These are phyloP conservation scores for Xanthoconium purpureum DNA, from an alignment of 768 basidiomycete species.

Conservation along the genomic window DNA sequence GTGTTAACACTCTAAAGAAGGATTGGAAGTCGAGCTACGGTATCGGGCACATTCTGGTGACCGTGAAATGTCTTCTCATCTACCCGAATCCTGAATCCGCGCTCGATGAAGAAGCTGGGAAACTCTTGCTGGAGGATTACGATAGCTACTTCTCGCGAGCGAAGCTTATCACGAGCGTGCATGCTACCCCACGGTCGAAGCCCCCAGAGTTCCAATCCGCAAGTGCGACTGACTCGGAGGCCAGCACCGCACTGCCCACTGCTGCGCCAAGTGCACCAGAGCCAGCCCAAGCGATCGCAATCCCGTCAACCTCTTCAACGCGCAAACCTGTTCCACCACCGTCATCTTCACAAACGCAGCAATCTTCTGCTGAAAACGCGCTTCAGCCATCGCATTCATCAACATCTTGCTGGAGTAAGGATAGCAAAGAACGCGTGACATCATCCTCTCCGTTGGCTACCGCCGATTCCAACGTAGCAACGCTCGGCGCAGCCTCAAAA, in stretches of 20 bases:
- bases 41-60: conserved; percentile 86
- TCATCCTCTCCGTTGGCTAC: conserved; percentile 70
- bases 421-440: conserved; percentile 56
- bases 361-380: conserved; percentile 38
- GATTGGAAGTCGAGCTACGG: conserved; percentile 94
- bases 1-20: conserved; percentile 96
- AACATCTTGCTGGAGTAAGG: conserved; percentile 28
- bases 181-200: conserved; percentile 76
- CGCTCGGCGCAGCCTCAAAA: conserved; percentile 44
- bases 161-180: conserved; percentile 84
- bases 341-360: conserved; percentile 38
- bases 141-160: conserved; percentile 84
- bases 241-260: conserved; percentile 12
- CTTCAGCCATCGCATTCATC: conserved; percentile 40
- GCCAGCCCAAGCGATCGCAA: conserved; percentile 33
- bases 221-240: conserved; percentile 26
- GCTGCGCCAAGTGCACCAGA: conserved; percentile 20
- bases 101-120: conserved; percentile 93
- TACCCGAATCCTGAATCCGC: conserved; percentile 97
- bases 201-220: conserved; percentile 70
- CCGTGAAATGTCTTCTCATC: conserved; percentile 92
- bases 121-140: conserved; percentile 86
- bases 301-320: conserved; percentile 39
- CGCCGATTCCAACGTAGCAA: conserved; percentile 65
- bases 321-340: conserved; percentile 45